Base-by-base conservation (phyloP, 1,284 basidiomycete genomes). In the Ceraceosorus guamensis region DNA sequence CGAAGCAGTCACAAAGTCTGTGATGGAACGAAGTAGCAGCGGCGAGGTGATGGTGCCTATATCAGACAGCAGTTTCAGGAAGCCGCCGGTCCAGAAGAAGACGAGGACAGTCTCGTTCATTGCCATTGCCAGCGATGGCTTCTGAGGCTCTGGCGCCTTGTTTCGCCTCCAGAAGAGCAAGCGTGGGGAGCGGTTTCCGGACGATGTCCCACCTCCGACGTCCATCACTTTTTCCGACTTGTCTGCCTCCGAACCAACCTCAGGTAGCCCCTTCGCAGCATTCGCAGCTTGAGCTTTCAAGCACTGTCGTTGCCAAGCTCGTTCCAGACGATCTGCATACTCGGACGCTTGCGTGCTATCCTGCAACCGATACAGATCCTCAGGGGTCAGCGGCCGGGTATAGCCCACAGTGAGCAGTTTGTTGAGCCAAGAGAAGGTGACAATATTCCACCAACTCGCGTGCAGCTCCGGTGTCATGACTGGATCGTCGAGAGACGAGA, bases 1-100 rank as follows among this genome's bases (percentile, higher is more conserved):
- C 0, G 87, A 88, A 13, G 82, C 71, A 0, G 83, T 81, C 1
- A 83, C 83, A 76, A 90, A 93, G 41, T 80, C 82, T 72, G 91
- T 88, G 71, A 92, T 82, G 10, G 83, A 83, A 31, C 57, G 51
- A 30, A 59, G 41, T n/a, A 62, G 39, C 18, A 62, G 56, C 24
- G 60, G 60, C 14, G 57, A 59, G 8, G 60, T 62, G 46, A 59
- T 62, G 51, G 57, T 52, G n/a, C 50, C 45, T 6, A 48, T 56
- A 13, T 49, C 48, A 3, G 54, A 54, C 5, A 62, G 46, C 18
- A 59, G 50, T 31, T 59, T 59, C 48, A 59, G 44, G 33, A 59
- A 37, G 31, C 53, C 60, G 6, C 57, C 60, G 8, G 52, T 34
- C 54, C 57, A 62, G 30, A 62, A 60, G 34, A 46, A 55, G 49